phyloP scores from a whole-genome alignment of 345 rosid species.

The Arabidopsis suecica region DNA sequence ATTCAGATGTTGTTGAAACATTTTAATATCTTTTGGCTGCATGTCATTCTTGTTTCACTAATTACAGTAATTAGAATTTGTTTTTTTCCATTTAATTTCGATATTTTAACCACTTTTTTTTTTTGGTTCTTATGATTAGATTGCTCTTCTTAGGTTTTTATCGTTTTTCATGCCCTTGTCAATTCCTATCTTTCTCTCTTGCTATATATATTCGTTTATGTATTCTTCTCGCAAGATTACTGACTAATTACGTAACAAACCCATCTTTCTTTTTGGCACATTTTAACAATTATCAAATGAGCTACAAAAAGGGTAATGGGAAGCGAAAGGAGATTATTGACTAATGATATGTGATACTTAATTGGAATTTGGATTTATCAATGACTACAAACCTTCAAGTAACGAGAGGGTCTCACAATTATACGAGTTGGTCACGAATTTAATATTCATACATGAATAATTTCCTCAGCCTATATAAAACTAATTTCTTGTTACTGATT shows the following conservation, averaged over 20 bases:
- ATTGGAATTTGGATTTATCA: slow-evolving; percentile 34
- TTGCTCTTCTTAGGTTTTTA: not conserved
- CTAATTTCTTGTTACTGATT: not conserved
- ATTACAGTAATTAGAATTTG: not conserved
- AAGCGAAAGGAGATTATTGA: slow-evolving; percentile 35
- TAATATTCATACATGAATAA: slow-evolving; percentile 40
- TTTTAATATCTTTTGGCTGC: not conserved
- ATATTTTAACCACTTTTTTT: not conserved
- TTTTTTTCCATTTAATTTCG: not conserved
- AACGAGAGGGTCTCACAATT: slow-evolving; percentile 36
- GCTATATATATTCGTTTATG: not conserved
- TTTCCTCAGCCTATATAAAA: slow-evolving; percentile 29
- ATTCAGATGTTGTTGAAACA: not conserved
- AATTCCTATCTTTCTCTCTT: not conserved
- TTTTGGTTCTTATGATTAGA: not conserved
- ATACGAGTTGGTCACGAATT: slow-evolving; percentile 29
- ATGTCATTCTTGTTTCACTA: slow-evolving; percentile 22
- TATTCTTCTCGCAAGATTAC: slow-evolving; percentile 1
- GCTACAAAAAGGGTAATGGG: slow-evolving; percentile 24
- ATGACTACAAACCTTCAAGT: slow-evolving; percentile 45
- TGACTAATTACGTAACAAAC: slow-evolving; percentile 6
- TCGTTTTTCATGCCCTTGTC: not conserved
- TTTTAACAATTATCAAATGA: slow-evolving; percentile 21
- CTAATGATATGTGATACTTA: slow-evolving; percentile 43
- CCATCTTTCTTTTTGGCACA: slow-evolving; percentile 14